These are phyloP conservation scores for Fonsecaea monophora DNA, from an alignment of 2,329 filamentous ascomycete genomes.

Conservation along the genomic window DNA sequence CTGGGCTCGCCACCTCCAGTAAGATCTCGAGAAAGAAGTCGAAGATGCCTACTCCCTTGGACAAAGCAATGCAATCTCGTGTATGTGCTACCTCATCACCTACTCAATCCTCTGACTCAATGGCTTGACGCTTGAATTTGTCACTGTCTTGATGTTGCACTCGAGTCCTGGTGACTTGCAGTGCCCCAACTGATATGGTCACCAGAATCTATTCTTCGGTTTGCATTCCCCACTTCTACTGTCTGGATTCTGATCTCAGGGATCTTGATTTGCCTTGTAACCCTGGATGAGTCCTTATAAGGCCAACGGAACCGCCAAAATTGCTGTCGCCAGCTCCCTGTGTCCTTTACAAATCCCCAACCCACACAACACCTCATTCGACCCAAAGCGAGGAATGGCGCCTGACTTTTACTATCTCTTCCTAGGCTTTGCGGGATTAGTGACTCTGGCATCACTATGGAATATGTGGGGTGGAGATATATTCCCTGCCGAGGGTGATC, in stretches of 20 bases:
- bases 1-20: not conserved
- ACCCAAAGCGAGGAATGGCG: not conserved
- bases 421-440: conserved; percentile 77
- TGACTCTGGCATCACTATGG: conserved; percentile 82
- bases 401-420: conserved; percentile 22
- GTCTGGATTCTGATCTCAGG: not conserved
- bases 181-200: not conserved
- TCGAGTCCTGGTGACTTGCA: conserved; percentile 3
- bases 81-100: conserved; percentile 51
- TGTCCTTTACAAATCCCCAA: not conserved
- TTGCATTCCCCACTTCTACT: conserved; percentile 38
- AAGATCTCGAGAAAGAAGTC: not conserved
- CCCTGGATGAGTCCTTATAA: not conserved
- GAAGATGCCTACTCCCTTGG: conserved; percentile 71
- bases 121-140: not conserved
- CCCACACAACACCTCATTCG: not conserved
- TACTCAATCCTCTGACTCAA: no score
- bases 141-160: not conserved
- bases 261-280: not conserved
- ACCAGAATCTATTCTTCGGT: conserved; percentile 69
- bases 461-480: conserved; percentile 85
- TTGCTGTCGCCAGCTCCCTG: no score
- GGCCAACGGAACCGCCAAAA: not conserved
- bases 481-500: conserved; percentile 76
- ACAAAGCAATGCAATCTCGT: conserved; percentile 73